Percentiles rank a stretch among this genome's conserved stretches.
Evolutionary conservation across 441 rosid species (phyloP).

Genomic region (Theobroma grandiflorum): DNA sequence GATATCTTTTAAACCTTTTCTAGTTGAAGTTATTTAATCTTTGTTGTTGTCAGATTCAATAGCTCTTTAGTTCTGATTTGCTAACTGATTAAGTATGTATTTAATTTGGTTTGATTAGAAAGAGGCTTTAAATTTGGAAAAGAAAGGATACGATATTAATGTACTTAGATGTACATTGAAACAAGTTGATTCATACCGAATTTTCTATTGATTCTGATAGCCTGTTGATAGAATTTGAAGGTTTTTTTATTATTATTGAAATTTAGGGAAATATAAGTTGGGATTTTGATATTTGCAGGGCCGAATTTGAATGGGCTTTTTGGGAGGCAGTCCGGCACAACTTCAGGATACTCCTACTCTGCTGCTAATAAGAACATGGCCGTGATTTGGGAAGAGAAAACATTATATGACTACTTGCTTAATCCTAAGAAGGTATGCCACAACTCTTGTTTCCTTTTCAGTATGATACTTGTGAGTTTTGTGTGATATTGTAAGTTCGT

Average conservation of each 20-base stretch:
- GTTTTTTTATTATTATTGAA: background rate
- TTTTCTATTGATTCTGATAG: background rate
- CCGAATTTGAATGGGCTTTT: conserved; percentile 66
- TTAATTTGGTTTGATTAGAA: background rate
- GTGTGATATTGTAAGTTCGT: background rate
- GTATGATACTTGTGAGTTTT: background rate
- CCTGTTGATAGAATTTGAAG: background rate
- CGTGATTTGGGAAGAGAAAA: conserved; percentile 69
- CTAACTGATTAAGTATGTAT: background rate
- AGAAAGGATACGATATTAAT: background rate
- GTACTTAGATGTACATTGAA: conserved; percentile 18
- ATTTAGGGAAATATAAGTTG: background rate
- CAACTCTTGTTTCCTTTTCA: background rate
- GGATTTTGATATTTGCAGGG: conserved; percentile 34
- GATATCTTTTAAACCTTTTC: background rate
- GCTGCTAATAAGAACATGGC: conserved; percentile 77
- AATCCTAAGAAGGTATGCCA: conserved; percentile 68
- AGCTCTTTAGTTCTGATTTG: background rate
- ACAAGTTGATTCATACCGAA: background rate
- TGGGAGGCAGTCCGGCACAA: conserved; percentile 68
- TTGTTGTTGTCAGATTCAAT: background rate
- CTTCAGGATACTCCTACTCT: conserved; percentile 74
- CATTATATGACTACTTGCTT: conserved; percentile 70
- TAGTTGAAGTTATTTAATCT: background rate
- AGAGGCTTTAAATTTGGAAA: background rate